Percentiles rank a stretch among this genome's conserved stretches.
Evolutionary conservation across 768 basidiomycete genomes (phyloP).

Genomic region (Steccherinum ochraceum): DNA sequence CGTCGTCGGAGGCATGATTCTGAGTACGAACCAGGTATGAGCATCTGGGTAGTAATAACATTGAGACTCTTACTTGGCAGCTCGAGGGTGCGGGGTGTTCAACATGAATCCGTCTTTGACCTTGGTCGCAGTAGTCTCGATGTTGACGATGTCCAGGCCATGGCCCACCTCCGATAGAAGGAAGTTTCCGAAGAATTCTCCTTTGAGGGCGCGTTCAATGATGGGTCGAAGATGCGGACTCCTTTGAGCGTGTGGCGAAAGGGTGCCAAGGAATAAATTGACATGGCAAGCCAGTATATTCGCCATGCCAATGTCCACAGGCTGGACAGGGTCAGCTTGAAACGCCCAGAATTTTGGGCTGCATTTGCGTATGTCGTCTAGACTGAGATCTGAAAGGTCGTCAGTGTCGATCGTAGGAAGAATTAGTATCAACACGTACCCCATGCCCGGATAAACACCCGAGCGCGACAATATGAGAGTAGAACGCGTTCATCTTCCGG

Average conservation of each 20-base stretch:
- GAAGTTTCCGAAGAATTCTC: constrained; percentile 14
- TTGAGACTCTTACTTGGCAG: constrained; percentile 19
- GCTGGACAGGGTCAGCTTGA: constrained; percentile 26
- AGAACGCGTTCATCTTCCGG: not conserved
- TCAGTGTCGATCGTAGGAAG: not conserved
- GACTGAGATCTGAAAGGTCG: constrained; percentile 19
- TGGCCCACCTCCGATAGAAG: constrained; percentile 25
- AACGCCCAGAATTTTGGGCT: constrained; percentile 32
- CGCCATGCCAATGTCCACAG: constrained; percentile 25
- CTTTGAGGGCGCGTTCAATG: constrained; percentile 15
- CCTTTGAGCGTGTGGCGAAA: constrained; percentile 21
- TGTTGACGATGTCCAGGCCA: constrained; percentile 22
- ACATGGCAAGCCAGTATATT: constrained; percentile 32
- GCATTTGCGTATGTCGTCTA: constrained; percentile 26
- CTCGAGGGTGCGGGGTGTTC: constrained; percentile 17
- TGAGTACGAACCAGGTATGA: constrained; percentile 4
- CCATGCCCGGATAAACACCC: not conserved
- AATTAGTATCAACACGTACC: not conserved
- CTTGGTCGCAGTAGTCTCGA: constrained; percentile 22
- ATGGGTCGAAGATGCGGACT: constrained; percentile 19
- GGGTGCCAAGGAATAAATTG: constrained; percentile 32
- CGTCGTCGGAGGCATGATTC: constrained; percentile 27
- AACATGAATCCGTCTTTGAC: constrained; percentile 20
- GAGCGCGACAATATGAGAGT: not conserved
- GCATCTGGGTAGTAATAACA: not conserved